These are phyloP conservation scores for Heritiera littoralis DNA, from an alignment of 345 rosid genomes.

Conservation along the genomic window DNA sequence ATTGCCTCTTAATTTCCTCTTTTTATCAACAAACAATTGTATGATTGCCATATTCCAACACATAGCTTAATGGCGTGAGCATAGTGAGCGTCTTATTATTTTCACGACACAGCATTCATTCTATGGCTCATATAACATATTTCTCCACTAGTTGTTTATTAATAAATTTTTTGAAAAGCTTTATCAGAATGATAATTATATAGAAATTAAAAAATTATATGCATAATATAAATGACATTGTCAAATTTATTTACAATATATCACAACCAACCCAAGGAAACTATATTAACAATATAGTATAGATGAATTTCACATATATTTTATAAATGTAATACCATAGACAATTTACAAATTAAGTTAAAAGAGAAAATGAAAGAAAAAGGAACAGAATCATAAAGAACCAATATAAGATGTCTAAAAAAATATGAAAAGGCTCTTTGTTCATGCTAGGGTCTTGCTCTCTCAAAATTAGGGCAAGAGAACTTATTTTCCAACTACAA, in stretches of 20 bases:
- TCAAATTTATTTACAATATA: background rate
- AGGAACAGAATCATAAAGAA: background rate
- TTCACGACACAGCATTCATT: no score
- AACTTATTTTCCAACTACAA: background rate
- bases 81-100: no score
- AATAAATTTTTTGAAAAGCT: no score
- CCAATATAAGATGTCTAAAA: background rate
- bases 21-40: background rate
- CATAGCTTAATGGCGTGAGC: no score
- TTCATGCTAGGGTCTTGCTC: conserved; percentile 2
- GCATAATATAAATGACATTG: no score
- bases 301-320: background rate
- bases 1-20: background rate
- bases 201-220: no score
- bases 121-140: no score
- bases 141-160: no score
- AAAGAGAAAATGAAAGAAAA: background rate
- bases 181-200: no score
- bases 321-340: background rate
- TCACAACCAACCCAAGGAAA: background rate
- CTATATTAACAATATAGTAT: background rate
- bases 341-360: background rate
- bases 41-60: background rate
- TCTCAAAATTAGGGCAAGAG: no score
- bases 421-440: background rate